These are phyloP conservation scores for Sicyos edulis DNA, from an alignment of 306 rosid genomes.

Conservation along the genomic window DNA sequence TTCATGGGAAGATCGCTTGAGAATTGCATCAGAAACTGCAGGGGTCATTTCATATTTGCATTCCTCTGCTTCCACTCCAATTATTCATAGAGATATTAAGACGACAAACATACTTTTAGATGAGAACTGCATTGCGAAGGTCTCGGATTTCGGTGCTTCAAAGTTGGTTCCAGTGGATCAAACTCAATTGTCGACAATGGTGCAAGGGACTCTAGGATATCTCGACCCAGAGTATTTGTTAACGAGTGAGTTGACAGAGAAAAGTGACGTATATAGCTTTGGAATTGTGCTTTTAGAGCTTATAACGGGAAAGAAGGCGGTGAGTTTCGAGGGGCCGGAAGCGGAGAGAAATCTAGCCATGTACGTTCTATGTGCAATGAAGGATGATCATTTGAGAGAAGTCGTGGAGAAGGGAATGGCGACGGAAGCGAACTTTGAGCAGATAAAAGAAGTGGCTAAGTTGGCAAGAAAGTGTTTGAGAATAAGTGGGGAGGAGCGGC, in stretches of 20 bases:
- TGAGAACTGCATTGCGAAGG: slow-evolving; percentile 28
- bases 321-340: slow-evolving; percentile 20
- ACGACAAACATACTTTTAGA: slow-evolving; percentile 38
- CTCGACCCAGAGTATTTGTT: slow-evolving; percentile 37
- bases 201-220: slow-evolving; percentile 47
- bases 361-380: slow-evolving; percentile 31
- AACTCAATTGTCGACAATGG: slow-evolving; percentile 29
- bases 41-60: slow-evolving; percentile 43
- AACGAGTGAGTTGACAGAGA: slow-evolving; percentile 30
- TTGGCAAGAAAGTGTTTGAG: slow-evolving; percentile 31
- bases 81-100: slow-evolving; percentile 19
- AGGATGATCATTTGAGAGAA: slow-evolving; percentile 27
- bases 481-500: slow-evolving; percentile 45
- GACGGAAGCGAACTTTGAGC: slow-evolving; percentile 24
- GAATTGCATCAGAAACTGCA: slow-evolving; percentile 38
- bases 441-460: slow-evolving; percentile 30
- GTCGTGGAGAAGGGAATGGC: slow-evolving; percentile 31
- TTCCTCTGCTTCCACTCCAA: slow-evolving; percentile 30
- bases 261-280: slow-evolving; percentile 52
- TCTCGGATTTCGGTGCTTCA: slow-evolving; percentile 43
- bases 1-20: slow-evolving; percentile 31
- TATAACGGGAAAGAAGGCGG: slow-evolving; percentile 35
- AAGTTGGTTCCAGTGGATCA: slow-evolving; percentile 39
- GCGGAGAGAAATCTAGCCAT: slow-evolving; percentile 29
- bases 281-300: slow-evolving; percentile 46